These are phyloP conservation scores for Solioccasus polychromus DNA, from an alignment of 768 basidiomycete genomes.

Conservation along the genomic window DNA sequence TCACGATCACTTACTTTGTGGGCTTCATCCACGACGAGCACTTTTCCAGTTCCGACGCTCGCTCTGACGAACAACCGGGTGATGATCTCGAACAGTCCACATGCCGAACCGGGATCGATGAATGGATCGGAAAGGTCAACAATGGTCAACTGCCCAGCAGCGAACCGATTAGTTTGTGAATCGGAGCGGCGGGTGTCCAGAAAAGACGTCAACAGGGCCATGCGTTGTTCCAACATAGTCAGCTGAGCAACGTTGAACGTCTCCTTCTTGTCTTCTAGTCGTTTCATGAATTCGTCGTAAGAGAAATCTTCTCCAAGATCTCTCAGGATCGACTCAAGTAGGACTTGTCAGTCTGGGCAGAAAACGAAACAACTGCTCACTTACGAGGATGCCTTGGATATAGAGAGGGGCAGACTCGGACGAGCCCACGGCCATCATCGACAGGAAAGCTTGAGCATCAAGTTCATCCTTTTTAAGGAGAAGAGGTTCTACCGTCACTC, in stretches of 20 bases:
- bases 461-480: constrained; percentile 57
- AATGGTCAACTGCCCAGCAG: constrained; percentile 58
- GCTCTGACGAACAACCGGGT: constrained; percentile 62
- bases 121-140: constrained; percentile 74
- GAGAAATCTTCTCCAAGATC: constrained; percentile 60
- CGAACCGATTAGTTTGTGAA: constrained; percentile 40
- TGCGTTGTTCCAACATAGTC: constrained; percentile 57
- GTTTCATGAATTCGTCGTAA: constrained; percentile 46
- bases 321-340: constrained; percentile 61
- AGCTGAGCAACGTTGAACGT: constrained; percentile 58
- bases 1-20: constrained; percentile 51
- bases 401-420: constrained; percentile 65
- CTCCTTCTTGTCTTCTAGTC: constrained; percentile 44
- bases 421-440: constrained; percentile 70
- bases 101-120: constrained; percentile 63
- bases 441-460: constrained; percentile 65
- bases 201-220: constrained; percentile 60
- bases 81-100: constrained; percentile 68
- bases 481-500: constrained; percentile 53
- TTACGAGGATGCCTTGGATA: constrained; percentile 64
- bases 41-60: constrained; percentile 59
- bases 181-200: constrained; percentile 32
- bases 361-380: constrained; percentile 16
- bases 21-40: constrained; percentile 71
- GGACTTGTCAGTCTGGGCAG: constrained; percentile 8